Evolutionary conservation across 2,329 filamentous ascomycete species (phyloP).

Genomic region (Phaeosphaeriaceae sp.): DNA sequence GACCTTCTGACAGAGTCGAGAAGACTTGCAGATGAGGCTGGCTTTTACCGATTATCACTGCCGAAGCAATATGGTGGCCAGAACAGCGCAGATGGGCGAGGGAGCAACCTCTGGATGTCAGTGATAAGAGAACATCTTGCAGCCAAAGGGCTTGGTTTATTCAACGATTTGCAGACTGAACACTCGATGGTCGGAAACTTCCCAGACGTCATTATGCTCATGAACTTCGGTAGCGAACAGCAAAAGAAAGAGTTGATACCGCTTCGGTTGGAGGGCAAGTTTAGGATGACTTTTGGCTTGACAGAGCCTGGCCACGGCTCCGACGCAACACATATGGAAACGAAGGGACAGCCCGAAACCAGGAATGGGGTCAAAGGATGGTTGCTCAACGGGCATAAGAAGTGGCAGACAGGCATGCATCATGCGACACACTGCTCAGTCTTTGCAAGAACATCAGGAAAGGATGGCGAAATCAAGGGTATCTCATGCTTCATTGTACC

Average conservation of each 20-base stretch:
- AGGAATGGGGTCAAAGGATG: conserved; percentile 56
- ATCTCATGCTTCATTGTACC: conserved; percentile 69
- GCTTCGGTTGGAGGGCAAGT: conserved; percentile 59
- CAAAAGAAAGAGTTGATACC: conserved; percentile 63
- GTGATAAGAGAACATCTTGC: conserved; percentile 66
- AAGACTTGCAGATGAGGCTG: conserved; percentile 62
- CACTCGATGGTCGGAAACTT: conserved; percentile 69
- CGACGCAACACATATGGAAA: conserved; percentile 68
- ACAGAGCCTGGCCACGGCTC: conserved; percentile 68
- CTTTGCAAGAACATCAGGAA: conserved; percentile 65
- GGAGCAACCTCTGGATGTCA: conserved; percentile 68
- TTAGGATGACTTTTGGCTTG: conserved; percentile 66
- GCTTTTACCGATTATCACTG: conserved; percentile 66
- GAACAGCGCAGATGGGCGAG: conserved; percentile 51
- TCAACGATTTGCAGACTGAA: conserved; percentile 70
- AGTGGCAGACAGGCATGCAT: conserved; percentile 71
- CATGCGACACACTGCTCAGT: conserved; percentile 66
- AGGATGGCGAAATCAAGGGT: conserved; percentile 59
- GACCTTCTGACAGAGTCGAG: conserved; percentile 58
- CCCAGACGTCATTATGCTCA: conserved; percentile 67
- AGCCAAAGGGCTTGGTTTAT: conserved; percentile 64
- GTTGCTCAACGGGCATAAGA: conserved; percentile 65
- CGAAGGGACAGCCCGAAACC: conserved; percentile 55
- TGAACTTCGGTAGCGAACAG: conserved; percentile 63
- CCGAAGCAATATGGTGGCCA: conserved; percentile 63